Percentiles rank a stretch among this genome's conserved stretches.
Evolutionary conservation across 176 grass and related monocot genomes (phyloP).

Genomic region (Poa pratensis): DNA sequence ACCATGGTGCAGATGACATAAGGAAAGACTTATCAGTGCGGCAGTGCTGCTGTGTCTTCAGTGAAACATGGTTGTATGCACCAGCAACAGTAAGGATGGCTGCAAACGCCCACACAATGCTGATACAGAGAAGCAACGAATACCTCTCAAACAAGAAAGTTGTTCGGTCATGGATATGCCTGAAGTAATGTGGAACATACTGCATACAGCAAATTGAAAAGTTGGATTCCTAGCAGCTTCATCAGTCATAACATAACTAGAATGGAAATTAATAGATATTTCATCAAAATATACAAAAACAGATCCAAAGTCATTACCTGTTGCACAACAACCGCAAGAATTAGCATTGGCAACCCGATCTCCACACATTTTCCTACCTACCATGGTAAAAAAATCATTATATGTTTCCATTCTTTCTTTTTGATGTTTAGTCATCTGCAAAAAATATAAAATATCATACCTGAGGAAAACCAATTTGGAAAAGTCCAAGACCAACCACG

Average conservation of each 20-base stretch:
- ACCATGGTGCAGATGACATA: slow-evolving; percentile 95
- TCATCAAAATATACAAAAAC: slow-evolving; percentile 18
- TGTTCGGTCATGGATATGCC: slow-evolving; percentile 44
- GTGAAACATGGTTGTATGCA: slow-evolving; percentile 83
- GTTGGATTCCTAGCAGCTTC: slow-evolving; percentile 27
- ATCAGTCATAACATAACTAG: slow-evolving; percentile 26
- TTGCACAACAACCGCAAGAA: slow-evolving; percentile 74
- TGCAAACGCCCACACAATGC: slow-evolving; percentile 90
- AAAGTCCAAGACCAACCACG: slow-evolving; percentile 88
- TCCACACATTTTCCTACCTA: slow-evolving; percentile 99
- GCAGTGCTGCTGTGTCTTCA: slow-evolving; percentile 83
- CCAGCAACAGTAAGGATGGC: slow-evolving; percentile 94
- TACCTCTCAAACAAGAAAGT: slow-evolving; percentile 83
- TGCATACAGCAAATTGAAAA: slow-evolving; percentile 49
- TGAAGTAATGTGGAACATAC: slow-evolving; percentile 68
- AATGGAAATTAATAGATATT: slow-evolving; percentile 19
- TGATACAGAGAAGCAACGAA: slow-evolving; percentile 78
- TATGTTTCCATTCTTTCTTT: slow-evolving; percentile 24
- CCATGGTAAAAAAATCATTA: slow-evolving; percentile 38
- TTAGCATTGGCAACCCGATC: slow-evolving; percentile 93
- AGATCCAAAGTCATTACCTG: slow-evolving; percentile 58
- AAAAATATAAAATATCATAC: slow-evolving; percentile 49
- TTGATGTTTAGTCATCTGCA: slow-evolving; percentile 13
- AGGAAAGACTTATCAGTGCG: slow-evolving; percentile 81
- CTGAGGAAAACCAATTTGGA: slow-evolving; percentile 94